Evolutionary conservation across 1,139 yeast genomes (phyloP).

Genomic region (Hansenula lynferdii): DNA sequence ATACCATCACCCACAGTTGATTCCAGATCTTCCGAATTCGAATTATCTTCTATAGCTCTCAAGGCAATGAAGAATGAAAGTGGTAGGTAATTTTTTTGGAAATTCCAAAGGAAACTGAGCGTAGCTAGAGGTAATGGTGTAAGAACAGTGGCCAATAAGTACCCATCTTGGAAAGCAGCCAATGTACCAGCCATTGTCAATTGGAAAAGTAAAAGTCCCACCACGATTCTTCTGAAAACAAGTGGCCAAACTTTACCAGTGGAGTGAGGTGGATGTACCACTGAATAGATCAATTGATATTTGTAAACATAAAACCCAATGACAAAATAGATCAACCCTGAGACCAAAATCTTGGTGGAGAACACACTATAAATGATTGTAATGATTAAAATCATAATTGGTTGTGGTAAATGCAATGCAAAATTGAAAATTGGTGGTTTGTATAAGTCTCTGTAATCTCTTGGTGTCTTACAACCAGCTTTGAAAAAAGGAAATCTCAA

Average conservation of each 20-base stretch:
- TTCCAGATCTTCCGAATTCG: constrained; percentile 11
- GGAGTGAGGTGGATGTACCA: constrained; percentile 85
- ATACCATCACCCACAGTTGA: constrained; percentile 18
- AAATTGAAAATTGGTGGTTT: constrained; percentile 78
- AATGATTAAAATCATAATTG: constrained; percentile 68
- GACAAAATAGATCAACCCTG: constrained; percentile 69
- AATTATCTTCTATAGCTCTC: constrained; percentile 43
- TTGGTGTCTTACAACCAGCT: constrained; percentile 58
- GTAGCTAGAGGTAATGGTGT: constrained; percentile 74
- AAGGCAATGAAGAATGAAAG: constrained; percentile 82
- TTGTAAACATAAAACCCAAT: constrained; percentile 77
- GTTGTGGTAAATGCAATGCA: constrained; percentile 79
- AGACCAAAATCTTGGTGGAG: constrained; percentile 68
- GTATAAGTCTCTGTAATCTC: constrained; percentile 64
- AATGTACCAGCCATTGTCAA: constrained; percentile 89
- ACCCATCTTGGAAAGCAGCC: constrained; percentile 73
- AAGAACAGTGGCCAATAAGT: constrained; percentile 62
- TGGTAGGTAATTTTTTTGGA: constrained; percentile 77
- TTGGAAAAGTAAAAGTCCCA: constrained; percentile 74
- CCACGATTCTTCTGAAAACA: constrained; percentile 64
- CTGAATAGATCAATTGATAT: constrained; percentile 72
- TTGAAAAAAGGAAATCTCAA: constrained; percentile 54
- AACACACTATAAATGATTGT: constrained; percentile 74
- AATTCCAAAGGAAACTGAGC: constrained; percentile 67
- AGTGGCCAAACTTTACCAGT: constrained; percentile 89